Evolutionary conservation across 208 protist species (phyloP), one percentile per base, ranked within the genome.

Genomic region (Tritrichomonas musculus): DNA sequence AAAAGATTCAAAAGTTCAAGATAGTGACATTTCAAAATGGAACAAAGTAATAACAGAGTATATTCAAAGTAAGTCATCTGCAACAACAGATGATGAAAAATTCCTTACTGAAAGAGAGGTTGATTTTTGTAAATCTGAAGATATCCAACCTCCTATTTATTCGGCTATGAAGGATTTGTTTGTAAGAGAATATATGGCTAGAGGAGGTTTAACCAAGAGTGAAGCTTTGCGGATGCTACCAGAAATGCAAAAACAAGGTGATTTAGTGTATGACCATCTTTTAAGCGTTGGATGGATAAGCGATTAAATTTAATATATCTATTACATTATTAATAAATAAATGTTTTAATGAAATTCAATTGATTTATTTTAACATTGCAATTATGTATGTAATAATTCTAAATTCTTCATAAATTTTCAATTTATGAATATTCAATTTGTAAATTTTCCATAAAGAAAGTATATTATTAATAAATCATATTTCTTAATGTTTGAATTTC

Each of bases 261-360:
- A 50, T 20, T 22, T 4, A 50, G 41, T 82, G 73, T 82, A 82
- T 82, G 73, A 82, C 9, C 50, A 50, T 8, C 50, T 50, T 50
- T 50, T 41, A 17, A 39, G 41, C 27, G 39, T 82, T 50, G 73
- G 73, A 30, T 82, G 73, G 73, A 41, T 82, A 50, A 47, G 73
- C 41, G 73, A 82, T 50, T 82, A 82, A 82, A 75, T 75, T 75
- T n/a, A n/a, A n/a, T n/a, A n/a, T n/a, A n/a, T n/a, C n/a, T n/a
- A n/a, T n/a, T n/a, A n/a, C n/a, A n/a, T n/a, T n/a, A n/a, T n/a
- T n/a, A n/a, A n/a, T n/a, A n/a, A n/a, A n/a, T n/a, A n/a, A n/a
- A n/a, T n/a, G n/a, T n/a, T n/a, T n/a, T n/a, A n/a, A n/a, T n/a
- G n/a, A n/a, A n/a, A n/a, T n/a, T n/a, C n/a, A n/a, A n/a, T n/a